phyloP scores from a whole-genome alignment of 139 green algal species.

The Ettlia oleoabundans region DNA sequence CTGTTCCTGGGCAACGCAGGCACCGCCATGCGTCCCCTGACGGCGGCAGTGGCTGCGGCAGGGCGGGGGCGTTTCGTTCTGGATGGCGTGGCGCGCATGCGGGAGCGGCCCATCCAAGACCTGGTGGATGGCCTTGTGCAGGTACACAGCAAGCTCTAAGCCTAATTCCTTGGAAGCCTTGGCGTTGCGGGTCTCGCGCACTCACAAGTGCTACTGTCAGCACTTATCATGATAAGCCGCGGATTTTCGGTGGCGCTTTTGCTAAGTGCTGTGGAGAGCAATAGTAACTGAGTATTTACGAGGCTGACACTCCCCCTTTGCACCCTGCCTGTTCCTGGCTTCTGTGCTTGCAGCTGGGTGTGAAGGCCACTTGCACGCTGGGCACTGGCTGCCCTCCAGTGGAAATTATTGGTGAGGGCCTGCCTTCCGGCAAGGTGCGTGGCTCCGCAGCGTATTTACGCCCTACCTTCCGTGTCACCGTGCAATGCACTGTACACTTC shows the following conservation, averaged over 20 bases:
- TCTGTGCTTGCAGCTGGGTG: slow-evolving; percentile 85
- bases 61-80: slow-evolving; percentile 86
- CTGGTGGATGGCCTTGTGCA: slow-evolving; percentile 90
- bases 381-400: slow-evolving; percentile 98
- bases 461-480: no score
- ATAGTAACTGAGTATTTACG: no score
- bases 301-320: no score
- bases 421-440: slow-evolving; percentile 87
- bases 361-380: slow-evolving; percentile 89
- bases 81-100: slow-evolving; percentile 89
- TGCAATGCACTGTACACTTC: no score
- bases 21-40: slow-evolving; percentile 98
- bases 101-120: slow-evolving; percentile 62
- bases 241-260: no score
- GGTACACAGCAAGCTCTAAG: slow-evolving; percentile 78
- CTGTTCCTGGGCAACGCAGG: slow-evolving; percentile 98
- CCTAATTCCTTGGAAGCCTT: not conserved
- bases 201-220: no score
- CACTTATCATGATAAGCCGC: no score
- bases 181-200: no score
- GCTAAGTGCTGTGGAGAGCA: no score
- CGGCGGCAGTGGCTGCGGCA: slow-evolving; percentile 94
- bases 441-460: no score
- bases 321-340: not conserved
- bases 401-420: slow-evolving; percentile 77